Evolutionary conservation across 208 protist species (phyloP).

Genomic region (Hexamita inflata): DNA sequence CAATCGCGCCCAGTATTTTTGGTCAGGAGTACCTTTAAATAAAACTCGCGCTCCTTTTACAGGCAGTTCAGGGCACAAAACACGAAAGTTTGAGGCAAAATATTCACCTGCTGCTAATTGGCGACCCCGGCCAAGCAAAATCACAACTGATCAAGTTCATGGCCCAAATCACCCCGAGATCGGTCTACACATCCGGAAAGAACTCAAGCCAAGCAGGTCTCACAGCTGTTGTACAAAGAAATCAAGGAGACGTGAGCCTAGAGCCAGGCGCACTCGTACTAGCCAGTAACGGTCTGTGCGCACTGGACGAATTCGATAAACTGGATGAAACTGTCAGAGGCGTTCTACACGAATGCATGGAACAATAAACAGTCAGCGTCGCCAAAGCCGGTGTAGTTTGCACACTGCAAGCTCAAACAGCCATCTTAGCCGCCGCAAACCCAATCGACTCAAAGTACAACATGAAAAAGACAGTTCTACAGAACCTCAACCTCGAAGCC

Average conservation of each 20-base stretch:
- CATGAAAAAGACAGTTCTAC: not conserved
- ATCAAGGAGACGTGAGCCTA: slow-evolving; percentile 76
- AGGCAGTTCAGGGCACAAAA: not conserved
- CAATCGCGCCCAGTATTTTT: slow-evolving; percentile 14
- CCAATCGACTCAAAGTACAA: slow-evolving; percentile 62
- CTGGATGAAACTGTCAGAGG: slow-evolving; percentile 83
- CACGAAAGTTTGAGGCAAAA: not conserved
- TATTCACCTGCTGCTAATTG: slow-evolving; percentile 11
- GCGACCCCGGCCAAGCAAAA: slow-evolving; percentile 77
- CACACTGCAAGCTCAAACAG: slow-evolving; percentile 64
- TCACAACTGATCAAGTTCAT: slow-evolving; percentile 95
- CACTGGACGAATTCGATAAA: slow-evolving; percentile 99
- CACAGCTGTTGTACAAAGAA: slow-evolving; percentile 90
- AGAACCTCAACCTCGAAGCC: slow-evolving; percentile 28
- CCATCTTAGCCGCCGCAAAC: slow-evolving; percentile 97
- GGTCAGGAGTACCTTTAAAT: slow-evolving; percentile 1
- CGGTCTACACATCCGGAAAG: slow-evolving; percentile 94
- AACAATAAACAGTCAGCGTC: slow-evolving; percentile 98
- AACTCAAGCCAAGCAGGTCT: slow-evolving; percentile 90
- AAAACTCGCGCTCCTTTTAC: slow-evolving; percentile 21
- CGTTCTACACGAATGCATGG: slow-evolving; percentile 49
- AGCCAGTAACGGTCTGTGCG: slow-evolving; percentile 23
- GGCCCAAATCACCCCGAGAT: slow-evolving; percentile 83
- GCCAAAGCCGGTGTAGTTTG: slow-evolving; percentile 98
- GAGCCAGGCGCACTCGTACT: slow-evolving; percentile 61